Evolutionary conservation across 805 yeast species (phyloP).

Genomic region (Cyberlindnera maritima): DNA sequence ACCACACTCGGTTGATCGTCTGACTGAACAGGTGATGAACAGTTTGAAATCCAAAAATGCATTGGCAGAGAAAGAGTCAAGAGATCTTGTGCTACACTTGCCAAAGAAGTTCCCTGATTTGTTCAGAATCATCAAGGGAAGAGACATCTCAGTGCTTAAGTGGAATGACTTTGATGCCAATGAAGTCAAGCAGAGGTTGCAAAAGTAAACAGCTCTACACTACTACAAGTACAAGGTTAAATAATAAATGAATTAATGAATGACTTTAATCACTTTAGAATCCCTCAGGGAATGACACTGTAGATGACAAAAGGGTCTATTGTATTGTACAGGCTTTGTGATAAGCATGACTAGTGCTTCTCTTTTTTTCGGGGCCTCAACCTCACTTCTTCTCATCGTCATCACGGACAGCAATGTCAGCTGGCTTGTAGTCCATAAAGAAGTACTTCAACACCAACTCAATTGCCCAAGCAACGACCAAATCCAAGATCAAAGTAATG

Average conservation of each 20-base stretch:
- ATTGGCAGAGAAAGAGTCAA: conserved; percentile 21
- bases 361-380: neutral
- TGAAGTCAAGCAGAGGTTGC: conserved; percentile 11
- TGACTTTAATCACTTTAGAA: neutral
- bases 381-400: conserved; percentile 3
- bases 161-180: conserved; percentile 26
- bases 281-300: neutral
- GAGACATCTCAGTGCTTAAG: conserved; percentile 16
- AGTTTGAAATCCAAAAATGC: conserved; percentile 20
- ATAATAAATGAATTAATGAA: neutral
- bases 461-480: conserved; percentile 70
- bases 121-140: conserved; percentile 19
- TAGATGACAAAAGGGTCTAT: neutral
- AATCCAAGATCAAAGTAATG: conserved; percentile 67
- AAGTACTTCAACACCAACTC: conserved; percentile 79
- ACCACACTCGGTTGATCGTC: conserved; percentile 20
- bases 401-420: conserved; percentile 70
- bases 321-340: conserved; percentile 1
- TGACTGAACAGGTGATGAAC: conserved; percentile 19
- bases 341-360: neutral
- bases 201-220: neutral
- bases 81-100: conserved; percentile 19
- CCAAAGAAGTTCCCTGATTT: conserved; percentile 19
- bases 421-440: conserved; percentile 88
- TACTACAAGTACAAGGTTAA: neutral